Percentiles rank a stretch among this genome's conserved stretches.
These are phyloP conservation scores for Filosporella fistucella DNA, from an alignment of 495 filamentous ascomycete species.

Conservation along the genomic window DNA sequence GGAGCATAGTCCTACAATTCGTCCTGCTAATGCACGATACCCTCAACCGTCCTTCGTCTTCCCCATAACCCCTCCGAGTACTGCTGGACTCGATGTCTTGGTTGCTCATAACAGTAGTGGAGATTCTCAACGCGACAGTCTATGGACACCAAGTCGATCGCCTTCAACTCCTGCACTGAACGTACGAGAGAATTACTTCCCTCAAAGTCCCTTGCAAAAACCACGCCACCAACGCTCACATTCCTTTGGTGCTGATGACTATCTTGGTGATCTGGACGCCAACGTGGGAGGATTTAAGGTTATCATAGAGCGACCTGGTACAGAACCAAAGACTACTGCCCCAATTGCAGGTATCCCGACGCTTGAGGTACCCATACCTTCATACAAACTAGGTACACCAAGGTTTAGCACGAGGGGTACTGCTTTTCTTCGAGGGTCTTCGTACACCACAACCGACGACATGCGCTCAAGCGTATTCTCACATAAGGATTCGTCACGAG, in stretches of 20 bases:
- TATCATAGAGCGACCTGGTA: slow-evolving; percentile 73
- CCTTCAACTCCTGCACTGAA: slow-evolving; percentile 24
- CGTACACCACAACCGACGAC: slow-evolving; percentile 51
- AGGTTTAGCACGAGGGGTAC: slow-evolving; percentile 76
- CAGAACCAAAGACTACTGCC: slow-evolving; percentile 64
- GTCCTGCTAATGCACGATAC: slow-evolving; percentile 51
- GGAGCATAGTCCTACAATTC: slow-evolving; percentile 51
- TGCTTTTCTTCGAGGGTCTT: slow-evolving; percentile 75
- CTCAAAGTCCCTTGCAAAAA: slow-evolving; percentile 16
- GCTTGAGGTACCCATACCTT: slow-evolving; percentile 78
- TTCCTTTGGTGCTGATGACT: slow-evolving; percentile 59
- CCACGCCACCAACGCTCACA: slow-evolving; percentile 44
- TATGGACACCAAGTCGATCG: slow-evolving; percentile 37
- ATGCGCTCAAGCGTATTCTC: slow-evolving; percentile 23
- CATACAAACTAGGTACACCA: slow-evolving; percentile 79
- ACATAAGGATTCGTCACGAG: slow-evolving; percentile 11
- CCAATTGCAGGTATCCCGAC: slow-evolving; percentile 44
- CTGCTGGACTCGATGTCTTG: slow-evolving; percentile 45
- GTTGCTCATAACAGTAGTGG: slow-evolving; percentile 30
- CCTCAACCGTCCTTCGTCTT: slow-evolving; percentile 56
- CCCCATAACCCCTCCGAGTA: slow-evolving; percentile 51
- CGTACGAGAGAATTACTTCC: slow-evolving; percentile 26
- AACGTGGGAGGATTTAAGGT: slow-evolving; percentile 72
- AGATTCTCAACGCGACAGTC: slow-evolving; percentile 43
- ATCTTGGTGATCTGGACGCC: slow-evolving; percentile 40